Evolutionary conservation across 2,329 filamentous ascomycete genomes (phyloP), one percentile per base, ranked within the genome.

Genomic region (Capronia epimyces): DNA sequence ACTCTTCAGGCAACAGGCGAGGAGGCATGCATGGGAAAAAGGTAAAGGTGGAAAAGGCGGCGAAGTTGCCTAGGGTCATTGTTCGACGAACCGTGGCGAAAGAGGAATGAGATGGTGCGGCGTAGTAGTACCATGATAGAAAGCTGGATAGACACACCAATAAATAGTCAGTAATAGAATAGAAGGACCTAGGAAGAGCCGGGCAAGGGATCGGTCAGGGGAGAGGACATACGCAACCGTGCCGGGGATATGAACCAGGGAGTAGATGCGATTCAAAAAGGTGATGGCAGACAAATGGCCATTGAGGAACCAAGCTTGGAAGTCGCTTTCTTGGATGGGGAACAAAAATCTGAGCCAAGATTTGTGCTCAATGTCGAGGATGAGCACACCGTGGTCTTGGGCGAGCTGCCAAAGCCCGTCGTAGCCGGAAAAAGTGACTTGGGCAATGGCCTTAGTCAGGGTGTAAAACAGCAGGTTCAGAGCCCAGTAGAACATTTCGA

Each of bases 401-500:
- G 73, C 73, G 8, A 72, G 66, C 44, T 75, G 67, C 62, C 74
- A 74, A 15, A 77, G 68, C 13, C 66, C 66, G 31, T 72, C 71
- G 25, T 56, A 24, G 39, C 75, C 73, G 29, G 76, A 75, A 50
- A 79, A 80, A 48, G 78, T 67, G 42, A 66, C 65, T 50, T 76
- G 71, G 1, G 77, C 75, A 5, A 75, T 64, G 13, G 75, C 68
- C 13, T 77, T 75, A 6, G 80, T 83, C 65, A 81, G 70, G 31
- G 76, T 73, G 67, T 86, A 86, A 63, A 83, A 81, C 40, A 76
- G 71, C 57, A 82, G 78, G 62, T 82, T 84, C 59, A 86, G 73
- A 37, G 77, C 73, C 83, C 83, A 86, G 69, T 86, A 86, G 65
- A 86, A 85, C 81, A 86, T 86, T 66, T 86, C 83, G 43, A 86